These are phyloP conservation scores for Colletotrichum siamense DNA, from an alignment of 2,329 filamentous ascomycete species.

Conservation along the genomic window DNA sequence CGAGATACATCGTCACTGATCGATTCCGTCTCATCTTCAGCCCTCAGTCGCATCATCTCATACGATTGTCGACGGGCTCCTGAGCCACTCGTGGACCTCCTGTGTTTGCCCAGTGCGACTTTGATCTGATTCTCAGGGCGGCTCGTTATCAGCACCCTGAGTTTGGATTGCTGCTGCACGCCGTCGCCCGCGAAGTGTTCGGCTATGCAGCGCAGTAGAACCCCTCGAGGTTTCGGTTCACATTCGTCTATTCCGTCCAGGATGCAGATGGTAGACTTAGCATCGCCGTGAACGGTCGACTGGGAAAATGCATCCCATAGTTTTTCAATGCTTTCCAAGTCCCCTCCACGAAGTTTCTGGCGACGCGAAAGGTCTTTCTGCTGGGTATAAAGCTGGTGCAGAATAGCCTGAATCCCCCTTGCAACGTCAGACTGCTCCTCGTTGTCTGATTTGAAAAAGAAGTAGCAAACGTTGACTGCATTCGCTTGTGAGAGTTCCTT, in stretches of 20 bases:
- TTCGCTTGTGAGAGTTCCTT: background rate
- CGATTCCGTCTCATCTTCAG: conserved; percentile 21
- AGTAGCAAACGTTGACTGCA: conserved; percentile 19
- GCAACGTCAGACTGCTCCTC: conserved; percentile 12
- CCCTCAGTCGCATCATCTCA: conserved; percentile 17
- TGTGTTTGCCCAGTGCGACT: conserved; percentile 3
- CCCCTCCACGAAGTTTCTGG: background rate
- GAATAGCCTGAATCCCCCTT: background rate
- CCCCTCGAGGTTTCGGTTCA: background rate
- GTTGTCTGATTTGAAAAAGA: conserved; percentile 24
- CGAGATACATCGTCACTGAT: conserved; percentile 21
- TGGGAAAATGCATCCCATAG: background rate
- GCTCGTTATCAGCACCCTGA: conserved; percentile 25
- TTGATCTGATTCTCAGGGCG: conserved; percentile 25
- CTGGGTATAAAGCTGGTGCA: conserved; percentile 19
- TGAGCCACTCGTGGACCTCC: background rate
- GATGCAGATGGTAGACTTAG: conserved; percentile 22
- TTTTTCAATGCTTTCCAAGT: background rate
- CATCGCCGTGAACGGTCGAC: background rate
- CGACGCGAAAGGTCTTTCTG: background rate
- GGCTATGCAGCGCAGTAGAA: conserved; percentile 10
- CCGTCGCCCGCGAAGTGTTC: conserved; percentile 1
- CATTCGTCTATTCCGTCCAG: conserved; percentile 26
- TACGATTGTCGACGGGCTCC: background rate
- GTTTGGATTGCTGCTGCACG: background rate